Evolutionary conservation across 495 filamentous ascomycete genomes (phyloP), one percentile per base, ranked within the genome.

Genomic region (Lentithecium fluviatile): DNA sequence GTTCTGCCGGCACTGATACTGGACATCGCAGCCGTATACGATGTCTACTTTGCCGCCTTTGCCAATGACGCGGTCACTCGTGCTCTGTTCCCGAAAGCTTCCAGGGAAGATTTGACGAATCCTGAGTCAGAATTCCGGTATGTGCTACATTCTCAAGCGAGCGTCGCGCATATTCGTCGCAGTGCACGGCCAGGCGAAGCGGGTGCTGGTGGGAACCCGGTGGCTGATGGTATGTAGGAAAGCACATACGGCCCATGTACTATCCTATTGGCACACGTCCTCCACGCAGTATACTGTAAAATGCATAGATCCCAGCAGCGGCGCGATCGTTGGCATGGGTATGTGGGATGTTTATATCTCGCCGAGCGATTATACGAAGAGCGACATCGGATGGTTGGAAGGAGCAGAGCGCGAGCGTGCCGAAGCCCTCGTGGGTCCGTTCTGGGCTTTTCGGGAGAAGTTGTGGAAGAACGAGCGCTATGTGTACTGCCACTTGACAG

Each of bases 11-110:
- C 74, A 45, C 70, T 73, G n/a, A 65, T 76, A n/a, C 70, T 70
- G 23, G 76, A 78, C 49, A 72, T 77, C 52, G 58, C 67, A 21
- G 38, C 68, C 40, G 69, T 76, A 17, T 78, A 76, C 57, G 70
- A 77, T 54, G 68, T 70, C 40, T 78, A 76, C 58, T 78, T 78
- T 52, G 56, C 64, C 32, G 74, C 76, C 29, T 78, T 78, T 59
- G 58, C 66, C 36, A 60, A 68, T 45, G 60, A 67, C 13, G 40
- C 62, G 20, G 67, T 78, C 20, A 58, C 75, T 26, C 61, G 71
- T 3, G 62, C 75, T 48, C 57, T 78, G 13, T 75, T 76, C 43
- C 75, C 73, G 0, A 38, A 64, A 40, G 71, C 63, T 0, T 58
- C 69, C 15, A 70, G 70, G 6, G 45, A 64, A 13, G 62, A 71